Evolutionary conservation across 805 yeast genomes (phyloP), one percentile per base, ranked within the genome.

Genomic region (Saccharomycopsis synnaedendra): DNA sequence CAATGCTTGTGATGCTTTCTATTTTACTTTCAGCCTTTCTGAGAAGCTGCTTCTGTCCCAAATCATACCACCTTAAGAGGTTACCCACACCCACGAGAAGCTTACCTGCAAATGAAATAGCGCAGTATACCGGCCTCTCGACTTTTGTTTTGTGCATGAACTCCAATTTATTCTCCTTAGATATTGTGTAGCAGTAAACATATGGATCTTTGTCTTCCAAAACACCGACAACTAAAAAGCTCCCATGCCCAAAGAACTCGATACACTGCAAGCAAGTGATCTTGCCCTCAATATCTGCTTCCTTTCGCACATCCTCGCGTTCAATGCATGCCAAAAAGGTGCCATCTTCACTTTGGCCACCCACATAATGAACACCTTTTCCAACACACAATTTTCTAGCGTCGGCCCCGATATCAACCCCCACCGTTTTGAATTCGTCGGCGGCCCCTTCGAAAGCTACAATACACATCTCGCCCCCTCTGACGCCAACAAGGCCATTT

Each of bases 11-110:
- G 9, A 71, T 59, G 1, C 74, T 67, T 1, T 64, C 62, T 5
- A 83, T 54, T 3, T 57, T 60, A 1, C 74, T 59, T 5, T 79
- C 73, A 0, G 82, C 67, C 59, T 85, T 86, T 48, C 82, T 72
- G 48, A 93, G 66, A 37, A 90, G 66, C 58, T 89, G 97, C 54
- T 82, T 84, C 56, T 71, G 70, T 1, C 98, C 98, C 32, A 87
- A 53, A 31, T 80, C 89, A 58, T 74, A 88, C 5, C 85, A 54
- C 35, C 84, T 64, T 43, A 90, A 55, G 43, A 63, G 61, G 41
- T 71, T 67, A 0, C 70, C 72, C 43, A 76, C 55, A 0, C 85
- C 89, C 1, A 74, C 81, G 1, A 88, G 60, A 1, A 88, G 59
- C 51, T 69, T 70, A 0, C 80, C 85, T 43, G 74, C 72, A 60